Evolutionary conservation across 305 asterid species (phyloP), one percentile per base, ranked within the genome.

Genomic region (Striga hermonthica): DNA sequence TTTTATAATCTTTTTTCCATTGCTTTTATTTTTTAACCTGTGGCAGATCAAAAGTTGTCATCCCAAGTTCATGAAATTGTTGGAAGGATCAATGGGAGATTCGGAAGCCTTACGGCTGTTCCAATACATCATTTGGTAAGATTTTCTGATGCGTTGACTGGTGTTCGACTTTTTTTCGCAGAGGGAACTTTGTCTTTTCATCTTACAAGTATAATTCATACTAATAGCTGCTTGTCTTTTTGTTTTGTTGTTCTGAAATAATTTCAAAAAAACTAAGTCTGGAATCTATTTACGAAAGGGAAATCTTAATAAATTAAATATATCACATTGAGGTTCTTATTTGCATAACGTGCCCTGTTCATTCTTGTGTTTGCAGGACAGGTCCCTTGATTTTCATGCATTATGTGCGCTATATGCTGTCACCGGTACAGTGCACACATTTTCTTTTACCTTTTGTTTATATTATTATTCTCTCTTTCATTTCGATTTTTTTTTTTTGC

Each of bases 321-420:
- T 2, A 22, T 22, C 31, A 22, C 31, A 2, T 22, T 22, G 31
- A 22, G 2, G 31, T 22, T 22, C 31, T 22, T 22, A 22, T 22
- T 22, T 22, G 31, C 31, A 2, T 22, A 22, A 22, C 31, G 31
- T 22, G 1, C 2, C 31, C 74, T 59, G 14, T 67, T 45, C 65
- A 6, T 65, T 48, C 22, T 66, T 65, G 6, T 76, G 45, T 72
- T 67, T 81, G 57, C 95, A 91, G 98, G 98, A 91, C 69, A 82
- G 89, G 14, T 86, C 98, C 70, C 95, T 91, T 68, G 98, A 89
- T 74, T 91, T 91, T 63, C 84, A 80, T 60, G 92, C 84, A 68
- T 65, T 91, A 66, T 86, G 95, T 64, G 97, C 98, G 31, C 79
- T 91, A 22, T 91, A 91, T 78, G 95, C 98, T 80, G 95, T 85